A percentile compares a stretch with the other conserved stretches of the same genome.
These are phyloP conservation scores for Colletotrichum chrysophilum DNA, from an alignment of 2,329 filamentous ascomycete genomes.

Conservation along the genomic window DNA sequence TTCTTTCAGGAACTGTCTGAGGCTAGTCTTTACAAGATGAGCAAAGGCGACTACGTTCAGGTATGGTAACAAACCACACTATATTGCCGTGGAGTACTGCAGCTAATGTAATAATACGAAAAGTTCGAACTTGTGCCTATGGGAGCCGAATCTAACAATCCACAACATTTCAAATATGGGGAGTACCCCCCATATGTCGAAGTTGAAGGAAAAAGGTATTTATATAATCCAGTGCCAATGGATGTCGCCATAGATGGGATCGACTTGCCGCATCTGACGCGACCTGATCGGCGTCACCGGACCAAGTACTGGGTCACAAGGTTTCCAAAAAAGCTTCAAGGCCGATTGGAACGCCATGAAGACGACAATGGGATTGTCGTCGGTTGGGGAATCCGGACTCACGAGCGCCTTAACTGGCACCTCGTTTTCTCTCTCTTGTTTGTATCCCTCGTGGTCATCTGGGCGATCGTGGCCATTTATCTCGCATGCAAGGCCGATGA, in stretches of 20 bases:
- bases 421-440: neutral
- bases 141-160: neutral
- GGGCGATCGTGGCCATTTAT: neutral
- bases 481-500: neutral
- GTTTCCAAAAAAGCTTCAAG: neutral
- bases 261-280: neutral
- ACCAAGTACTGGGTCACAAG: neutral
- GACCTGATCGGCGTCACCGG: too few relatives aligned
- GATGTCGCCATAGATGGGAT: neutral
- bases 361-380: too few relatives aligned
- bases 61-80: too few relatives aligned
- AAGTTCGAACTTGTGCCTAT: constrained; percentile 2
- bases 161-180: neutral
- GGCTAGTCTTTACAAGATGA: neutral
- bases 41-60: too few relatives aligned
- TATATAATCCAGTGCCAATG: neutral
- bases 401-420: neutral
- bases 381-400: neutral
- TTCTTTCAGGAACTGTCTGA: neutral
- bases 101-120: too few relatives aligned
- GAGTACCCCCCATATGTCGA: neutral
- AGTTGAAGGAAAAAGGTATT: neutral
- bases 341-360: too few relatives aligned
- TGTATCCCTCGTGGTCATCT: neutral
- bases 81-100: too few relatives aligned